Conservation (phyloP, 306 rosid genomes). For the Elaeagnus macrophylla region DNA sequence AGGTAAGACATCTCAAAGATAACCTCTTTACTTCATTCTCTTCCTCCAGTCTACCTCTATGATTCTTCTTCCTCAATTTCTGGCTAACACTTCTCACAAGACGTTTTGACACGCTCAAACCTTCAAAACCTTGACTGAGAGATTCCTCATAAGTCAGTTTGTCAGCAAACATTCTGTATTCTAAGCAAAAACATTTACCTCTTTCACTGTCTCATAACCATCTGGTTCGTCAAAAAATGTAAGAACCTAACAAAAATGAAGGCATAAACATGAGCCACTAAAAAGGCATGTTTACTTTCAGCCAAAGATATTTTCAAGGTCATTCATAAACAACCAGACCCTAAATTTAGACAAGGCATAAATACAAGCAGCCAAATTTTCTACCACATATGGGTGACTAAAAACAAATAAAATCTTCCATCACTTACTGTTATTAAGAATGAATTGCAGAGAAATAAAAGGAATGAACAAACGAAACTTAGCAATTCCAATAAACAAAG, state of each 20-base stretch:
- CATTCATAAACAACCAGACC: background rate
- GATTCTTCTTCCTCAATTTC: constrained; percentile 64
- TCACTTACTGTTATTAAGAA: too few relatives aligned
- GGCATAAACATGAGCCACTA: constrained; percentile 9
- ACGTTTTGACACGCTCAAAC: constrained; percentile 73
- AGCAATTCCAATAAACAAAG: too few relatives aligned
- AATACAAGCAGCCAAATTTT: background rate
- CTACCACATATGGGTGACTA: too few relatives aligned
- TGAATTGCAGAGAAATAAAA: too few relatives aligned
- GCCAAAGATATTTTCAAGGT: background rate
- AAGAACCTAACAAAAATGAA: constrained; percentile 18
- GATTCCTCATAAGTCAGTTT: constrained; percentile 48
- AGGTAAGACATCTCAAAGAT: constrained; percentile 65
- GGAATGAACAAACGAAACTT: too few relatives aligned
- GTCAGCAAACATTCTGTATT: constrained; percentile 51
- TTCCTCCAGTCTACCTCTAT: constrained; percentile 46
- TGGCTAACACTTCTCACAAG: constrained; percentile 88
- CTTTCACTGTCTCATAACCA: constrained; percentile 25
- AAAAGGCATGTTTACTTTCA: background rate
- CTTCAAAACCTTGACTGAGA: constrained; percentile 45
- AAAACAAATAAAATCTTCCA: too few relatives aligned
- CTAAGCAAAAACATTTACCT: constrained; percentile 18
- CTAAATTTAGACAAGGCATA: background rate
- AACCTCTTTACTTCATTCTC: constrained; percentile 55
- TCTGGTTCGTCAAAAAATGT: constrained; percentile 18